Evolutionary conservation across 139 green algal genomes (phyloP), one percentile per base, ranked within the genome.

Genomic region (Diplosphaera chodatii): DNA sequence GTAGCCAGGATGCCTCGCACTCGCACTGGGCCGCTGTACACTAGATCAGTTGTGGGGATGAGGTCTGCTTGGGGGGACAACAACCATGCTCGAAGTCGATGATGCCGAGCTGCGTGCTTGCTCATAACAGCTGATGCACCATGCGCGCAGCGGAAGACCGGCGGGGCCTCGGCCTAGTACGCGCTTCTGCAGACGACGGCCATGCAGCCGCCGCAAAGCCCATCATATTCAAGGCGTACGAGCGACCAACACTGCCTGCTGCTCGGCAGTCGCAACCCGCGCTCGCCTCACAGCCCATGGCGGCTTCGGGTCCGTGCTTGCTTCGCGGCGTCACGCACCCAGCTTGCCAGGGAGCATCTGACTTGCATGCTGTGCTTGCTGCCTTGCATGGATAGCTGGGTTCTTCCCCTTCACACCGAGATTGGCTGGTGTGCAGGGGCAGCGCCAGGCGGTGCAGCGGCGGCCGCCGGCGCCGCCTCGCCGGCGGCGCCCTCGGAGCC

Each of bases 141-240:
- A 10, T 48, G 37, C 10, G 48, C 16, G 72, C 79, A 10, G 66
- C 74, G 32, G 75, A 89, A 48, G 71, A 91, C 20, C 72, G 84
- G 13, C 71, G 69, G 16, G 40, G 68, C 1, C 76, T 88, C 70
- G 80, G 78, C 3, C 40, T 83, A 33, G 74, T 74, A 8, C 80
- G 72, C 13, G 62, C 70, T 4, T 70, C 56, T 8, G 48, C 66
- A 33, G 55, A 70, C 40, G 65, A 66, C 62, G 68, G 72, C 32
- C 6, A 63, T 8, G 34, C 27, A 2, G 20, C 48, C 0, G 23
- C 25, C 20, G 22, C 23, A 32, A 63, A 62, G 21, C 34, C 33
- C 23, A 62, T 62, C 29, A 40, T n/a, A 4, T 63, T 70, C 25
- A 33, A 31, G 18, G 18, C 21, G 5, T 27, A 70, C 10, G 25